Percentiles rank a stretch among this genome's conserved stretches.
phyloP scores from a whole-genome alignment of 768 basidiomycete genomes.

The Neoboletus magnificus region DNA sequence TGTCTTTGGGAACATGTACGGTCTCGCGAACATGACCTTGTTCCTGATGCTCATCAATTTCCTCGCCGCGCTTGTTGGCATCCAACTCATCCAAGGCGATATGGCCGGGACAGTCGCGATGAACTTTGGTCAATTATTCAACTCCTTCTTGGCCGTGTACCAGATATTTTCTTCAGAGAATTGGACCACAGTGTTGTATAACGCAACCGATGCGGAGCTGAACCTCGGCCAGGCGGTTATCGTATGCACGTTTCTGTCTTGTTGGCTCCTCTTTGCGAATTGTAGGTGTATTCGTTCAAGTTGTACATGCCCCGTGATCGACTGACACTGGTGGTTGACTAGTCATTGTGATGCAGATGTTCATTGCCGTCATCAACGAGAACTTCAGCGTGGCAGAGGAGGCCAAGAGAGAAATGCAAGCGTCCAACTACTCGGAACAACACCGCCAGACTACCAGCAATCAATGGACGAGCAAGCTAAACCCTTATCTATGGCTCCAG shows the following conservation, averaged over 20 bases:
- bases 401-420: slow-evolving; percentile 78
- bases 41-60: slow-evolving; percentile 89
- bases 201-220: slow-evolving; percentile 56
- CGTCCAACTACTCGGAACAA: slow-evolving; percentile 61
- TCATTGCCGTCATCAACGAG: slow-evolving; percentile 96
- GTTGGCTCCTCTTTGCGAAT: slow-evolving; percentile 90
- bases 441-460: slow-evolving; percentile 47
- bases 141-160: slow-evolving; percentile 83
- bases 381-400: slow-evolving; percentile 94
- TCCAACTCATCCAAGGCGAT: slow-evolving; percentile 87
- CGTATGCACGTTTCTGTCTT: slow-evolving; percentile 66
- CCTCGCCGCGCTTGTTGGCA: slow-evolving; percentile 75
- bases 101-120: slow-evolving; percentile 48
- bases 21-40: slow-evolving; percentile 85
- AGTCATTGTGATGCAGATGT: slow-evolving; percentile 94
- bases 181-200: slow-evolving; percentile 80
- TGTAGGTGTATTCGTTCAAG: slow-evolving; percentile 48
- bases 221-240: slow-evolving; percentile 66
- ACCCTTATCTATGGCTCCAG: slow-evolving; percentile 85
- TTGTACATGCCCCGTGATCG: not conserved
- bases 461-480: slow-evolving; percentile 70
- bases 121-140: slow-evolving; percentile 82
- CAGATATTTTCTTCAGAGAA: slow-evolving; percentile 92
- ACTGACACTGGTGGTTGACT: slow-evolving; percentile 8
- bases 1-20: slow-evolving; percentile 90